Percentiles rank a stretch among this genome's conserved stretches.
phyloP scores from a whole-genome alignment of 2,329 filamentous ascomycete species.

The Pyrenochaeta sp. region DNA sequence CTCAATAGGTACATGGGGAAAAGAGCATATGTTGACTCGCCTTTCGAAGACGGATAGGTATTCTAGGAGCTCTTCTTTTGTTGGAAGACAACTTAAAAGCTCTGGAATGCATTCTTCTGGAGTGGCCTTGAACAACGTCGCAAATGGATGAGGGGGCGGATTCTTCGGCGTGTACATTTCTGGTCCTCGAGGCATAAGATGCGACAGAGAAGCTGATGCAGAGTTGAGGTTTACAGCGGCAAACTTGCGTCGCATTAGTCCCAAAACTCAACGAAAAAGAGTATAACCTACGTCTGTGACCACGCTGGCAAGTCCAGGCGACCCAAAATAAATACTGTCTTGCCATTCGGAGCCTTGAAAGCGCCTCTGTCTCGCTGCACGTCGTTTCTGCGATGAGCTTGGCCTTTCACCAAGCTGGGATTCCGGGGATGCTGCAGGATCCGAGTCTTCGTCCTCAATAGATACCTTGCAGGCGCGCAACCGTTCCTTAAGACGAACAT shows the following conservation, averaged over 20 bases:
- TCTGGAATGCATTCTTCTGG: constrained; percentile 46
- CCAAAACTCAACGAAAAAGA: neutral
- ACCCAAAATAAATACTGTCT: constrained; percentile 60
- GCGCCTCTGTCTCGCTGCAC: constrained; percentile 41
- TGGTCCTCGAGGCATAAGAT: constrained; percentile 53
- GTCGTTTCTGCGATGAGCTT: constrained; percentile 31
- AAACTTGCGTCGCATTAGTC: constrained; percentile 49
- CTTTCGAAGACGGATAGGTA: constrained; percentile 55
- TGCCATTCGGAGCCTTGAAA: constrained; percentile 52
- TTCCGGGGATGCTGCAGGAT: constrained; percentile 30
- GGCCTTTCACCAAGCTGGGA: constrained; percentile 30
- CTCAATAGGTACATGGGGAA: constrained; percentile 56
- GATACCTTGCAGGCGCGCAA: constrained; percentile 46
- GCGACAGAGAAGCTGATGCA: constrained; percentile 48
- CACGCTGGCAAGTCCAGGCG: constrained; percentile 58
- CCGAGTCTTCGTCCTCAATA: constrained; percentile 50
- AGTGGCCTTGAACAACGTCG: constrained; percentile 52
- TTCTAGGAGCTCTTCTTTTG: constrained; percentile 48
- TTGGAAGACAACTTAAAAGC: constrained; percentile 51
- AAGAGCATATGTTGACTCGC: constrained; percentile 55
- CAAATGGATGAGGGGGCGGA: constrained; percentile 54
- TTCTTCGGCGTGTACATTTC: constrained; percentile 54
- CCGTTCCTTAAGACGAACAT: constrained; percentile 54
- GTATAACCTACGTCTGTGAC: constrained; percentile 53
- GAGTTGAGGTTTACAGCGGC: constrained; percentile 52